Evolutionary conservation across 1,284 basidiomycete species (phyloP).

Genomic region (Nidula niveotomentosa): DNA sequence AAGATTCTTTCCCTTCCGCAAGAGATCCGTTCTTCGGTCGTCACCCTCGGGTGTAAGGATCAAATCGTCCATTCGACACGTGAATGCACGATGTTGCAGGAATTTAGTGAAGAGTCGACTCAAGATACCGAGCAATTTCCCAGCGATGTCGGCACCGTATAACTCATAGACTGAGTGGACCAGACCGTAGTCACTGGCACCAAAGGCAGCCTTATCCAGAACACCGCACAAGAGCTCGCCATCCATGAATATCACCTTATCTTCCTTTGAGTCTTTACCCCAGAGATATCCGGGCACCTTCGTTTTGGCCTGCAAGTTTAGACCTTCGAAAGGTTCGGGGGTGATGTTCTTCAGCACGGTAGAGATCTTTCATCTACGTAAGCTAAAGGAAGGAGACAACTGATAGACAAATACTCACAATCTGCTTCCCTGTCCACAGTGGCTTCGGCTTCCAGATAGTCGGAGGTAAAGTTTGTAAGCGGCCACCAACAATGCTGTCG

Average conservation of each 20-base stretch:
- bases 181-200: slow-evolving; percentile 94
- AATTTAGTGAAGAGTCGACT: slow-evolving; percentile 97
- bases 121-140: slow-evolving; percentile 90
- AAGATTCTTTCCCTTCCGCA: slow-evolving; percentile 69
- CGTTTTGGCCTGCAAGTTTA: slow-evolving; percentile 86
- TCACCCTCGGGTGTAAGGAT: slow-evolving; percentile 88
- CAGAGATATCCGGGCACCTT: slow-evolving; percentile 88
- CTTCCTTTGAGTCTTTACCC: slow-evolving; percentile 80
- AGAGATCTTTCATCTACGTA: slow-evolving; percentile 65
- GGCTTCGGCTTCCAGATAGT: slow-evolving; percentile 90
- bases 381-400: slow-evolving; percentile 3
- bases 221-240: slow-evolving; percentile 93
- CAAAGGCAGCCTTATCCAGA: slow-evolving; percentile 97
- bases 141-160: slow-evolving; percentile 92
- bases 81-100: slow-evolving; percentile 96
- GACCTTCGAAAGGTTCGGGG: slow-evolving; percentile 77
- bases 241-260: slow-evolving; percentile 88
- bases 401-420: slow-evolving; percentile 54
- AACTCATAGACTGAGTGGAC: slow-evolving; percentile 99
- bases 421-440: slow-evolving; percentile 98
- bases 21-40: slow-evolving; percentile 63
- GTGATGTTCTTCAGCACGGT: slow-evolving; percentile 93
- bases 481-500: slow-evolving; percentile 63
- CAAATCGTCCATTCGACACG: slow-evolving; percentile 99
- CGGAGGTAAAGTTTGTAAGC: slow-evolving; percentile 85